phyloP scores from a whole-genome alignment of 208 protist species.

The Trichomonas vaginalis region DNA sequence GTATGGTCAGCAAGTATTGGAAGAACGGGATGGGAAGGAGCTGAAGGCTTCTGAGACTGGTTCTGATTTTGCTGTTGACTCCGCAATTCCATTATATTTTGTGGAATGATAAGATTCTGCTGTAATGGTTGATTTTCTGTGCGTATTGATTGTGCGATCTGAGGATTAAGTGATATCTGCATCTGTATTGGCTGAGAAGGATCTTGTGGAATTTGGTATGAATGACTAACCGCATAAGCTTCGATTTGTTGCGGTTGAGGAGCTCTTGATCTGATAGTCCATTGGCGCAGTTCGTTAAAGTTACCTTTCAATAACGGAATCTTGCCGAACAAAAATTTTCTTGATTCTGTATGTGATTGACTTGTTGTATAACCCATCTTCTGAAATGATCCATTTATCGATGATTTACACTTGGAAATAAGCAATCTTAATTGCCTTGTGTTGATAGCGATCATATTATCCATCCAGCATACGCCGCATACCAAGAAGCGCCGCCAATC shows the following conservation, averaged over 20 bases:
- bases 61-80: too few species aligned
- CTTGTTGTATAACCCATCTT: neutral
- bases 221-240: too few species aligned
- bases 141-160: too few species aligned
- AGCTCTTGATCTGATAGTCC: neutral
- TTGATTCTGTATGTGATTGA: neutral
- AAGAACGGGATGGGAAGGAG: too few species aligned
- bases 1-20: too few species aligned
- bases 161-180: too few species aligned
- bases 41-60: too few species aligned
- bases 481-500: neutral
- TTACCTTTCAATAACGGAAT: neutral
- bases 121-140: too few species aligned
- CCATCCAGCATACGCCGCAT: neutral
- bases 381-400: neutral
- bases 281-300: neutral
- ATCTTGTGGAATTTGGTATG: too few species aligned
- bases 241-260: neutral
- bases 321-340: neutral
- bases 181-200: too few species aligned
- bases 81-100: too few species aligned
- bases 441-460: neutral
- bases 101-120: too few species aligned
- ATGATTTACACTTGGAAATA: neutral
- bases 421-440: neutral